Evolutionary conservation across 73 alveolate genomes (phyloP), one percentile per base, ranked within the genome.

Genomic region (Tetrahymena thermophila): DNA sequence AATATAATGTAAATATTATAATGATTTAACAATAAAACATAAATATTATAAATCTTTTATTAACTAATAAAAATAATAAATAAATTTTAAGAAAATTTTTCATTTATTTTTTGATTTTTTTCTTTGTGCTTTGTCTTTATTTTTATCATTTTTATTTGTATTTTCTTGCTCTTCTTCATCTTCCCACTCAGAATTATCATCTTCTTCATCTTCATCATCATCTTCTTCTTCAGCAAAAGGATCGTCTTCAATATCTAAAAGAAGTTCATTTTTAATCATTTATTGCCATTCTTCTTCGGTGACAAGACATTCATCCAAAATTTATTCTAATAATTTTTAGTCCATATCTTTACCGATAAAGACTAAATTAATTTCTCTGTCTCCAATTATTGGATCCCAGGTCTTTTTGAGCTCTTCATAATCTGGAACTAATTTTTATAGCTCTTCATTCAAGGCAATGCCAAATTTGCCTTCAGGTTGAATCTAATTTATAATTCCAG

Each of bases 151-250:
- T 71, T 71, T 31, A 19, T 71, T 16, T 6, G 10, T 40, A 4
- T 71, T 31, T 19, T n/a, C 89, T 71, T 71, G 37, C 89, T 31
- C 15, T 31, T 71, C 89, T 19, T n/a, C 89, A 71, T 71, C 89
- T 71, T 71, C 89, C 37, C 37, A n/a, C 17, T 71, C 89, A 23
- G 25, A 21, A 56, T 25, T n/a, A 3, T 93, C 95, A 2, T 93
- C 95, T 28, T 93, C 95, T 1, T 42, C 95, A 17, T 44, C 93
- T 0, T 43, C 93, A 9, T 71, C 58, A 2, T 93, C 95, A 0
- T 71, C 95, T 23, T 93, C 95, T 35, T 93, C 95, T 35, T 93
- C 95, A 34, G 58, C 84, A 71, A 93, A 93, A 19, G 95, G 95
- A 71, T 93, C 95, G 19, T 93, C 85, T n/a, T 93, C 95, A 38